Percentiles rank a stretch among this genome's conserved stretches.
These are phyloP conservation scores for Coniella vitis DNA, from an alignment of 2,329 filamentous ascomycete species.

Conservation along the genomic window DNA sequence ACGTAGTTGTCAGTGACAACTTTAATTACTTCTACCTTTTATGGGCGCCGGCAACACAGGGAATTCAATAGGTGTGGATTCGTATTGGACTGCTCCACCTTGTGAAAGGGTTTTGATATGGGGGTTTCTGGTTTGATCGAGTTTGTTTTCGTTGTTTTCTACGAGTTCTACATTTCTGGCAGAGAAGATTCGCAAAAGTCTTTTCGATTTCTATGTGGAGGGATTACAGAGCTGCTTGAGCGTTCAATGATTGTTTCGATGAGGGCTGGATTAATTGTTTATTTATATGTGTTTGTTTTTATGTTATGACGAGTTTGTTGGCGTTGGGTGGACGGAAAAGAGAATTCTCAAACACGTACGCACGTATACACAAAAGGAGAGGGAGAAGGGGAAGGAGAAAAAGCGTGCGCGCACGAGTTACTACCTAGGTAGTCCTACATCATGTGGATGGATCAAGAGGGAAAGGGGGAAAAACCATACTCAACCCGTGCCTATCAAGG, in stretches of 20 bases:
- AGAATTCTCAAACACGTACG: background rate
- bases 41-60: too few species aligned
- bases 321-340: conserved; percentile 3
- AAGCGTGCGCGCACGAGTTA: too few species aligned
- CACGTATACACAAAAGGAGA: too few species aligned
- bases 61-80: background rate
- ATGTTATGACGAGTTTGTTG: background rate
- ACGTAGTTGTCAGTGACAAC: too few species aligned
- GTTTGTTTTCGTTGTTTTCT: too few species aligned
- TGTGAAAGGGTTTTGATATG: background rate
- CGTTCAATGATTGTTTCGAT: background rate
- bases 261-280: background rate
- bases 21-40: too few species aligned
- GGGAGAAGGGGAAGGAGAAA: too few species aligned
- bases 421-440: too few species aligned
- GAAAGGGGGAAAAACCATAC: too few species aligned
- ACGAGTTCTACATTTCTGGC: background rate
- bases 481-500: background rate
- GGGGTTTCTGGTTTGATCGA: background rate
- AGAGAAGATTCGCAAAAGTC: background rate
- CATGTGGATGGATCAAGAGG: too few species aligned
- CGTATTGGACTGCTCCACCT: background rate
- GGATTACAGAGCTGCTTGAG: background rate
- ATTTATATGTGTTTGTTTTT: background rate
- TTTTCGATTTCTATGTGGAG: background rate